phyloP scores from a whole-genome alignment of 75 land plant genomes.

The Pinus taeda region DNA sequence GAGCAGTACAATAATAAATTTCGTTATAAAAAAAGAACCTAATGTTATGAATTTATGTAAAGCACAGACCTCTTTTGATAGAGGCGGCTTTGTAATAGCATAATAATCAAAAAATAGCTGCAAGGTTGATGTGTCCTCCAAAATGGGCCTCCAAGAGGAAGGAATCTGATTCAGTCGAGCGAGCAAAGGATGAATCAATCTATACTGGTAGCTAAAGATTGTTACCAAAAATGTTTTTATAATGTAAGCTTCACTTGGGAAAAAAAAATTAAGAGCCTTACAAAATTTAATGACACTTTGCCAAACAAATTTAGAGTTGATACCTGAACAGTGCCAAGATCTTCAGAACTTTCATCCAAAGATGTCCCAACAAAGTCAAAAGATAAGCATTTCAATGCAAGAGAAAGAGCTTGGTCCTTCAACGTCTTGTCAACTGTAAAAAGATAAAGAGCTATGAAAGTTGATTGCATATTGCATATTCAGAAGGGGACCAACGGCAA shows the following conservation, averaged over 20 bases:
- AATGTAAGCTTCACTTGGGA: background rate
- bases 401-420: conserved; percentile 70
- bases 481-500: background rate
- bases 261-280: background rate
- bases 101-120: conserved; percentile 95
- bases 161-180: conserved; percentile 56
- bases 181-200: conserved; percentile 7
- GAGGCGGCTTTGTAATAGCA: conserved; percentile 63
- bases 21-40: background rate
- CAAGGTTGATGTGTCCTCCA: conserved; percentile 82
- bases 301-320: background rate
- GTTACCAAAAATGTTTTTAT: background rate
- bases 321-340: conserved; percentile 95
- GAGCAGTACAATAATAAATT: background rate
- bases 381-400: conserved; percentile 77
- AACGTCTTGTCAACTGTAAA: conserved; percentile 45
- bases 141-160: conserved; percentile 71
- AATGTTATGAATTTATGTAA: background rate
- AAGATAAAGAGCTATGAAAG: background rate
- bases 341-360: conserved; percentile 94
- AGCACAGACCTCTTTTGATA: conserved; percentile 80
- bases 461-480: background rate
- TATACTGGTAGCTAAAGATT: background rate
- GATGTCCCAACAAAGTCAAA: conserved; percentile 96
- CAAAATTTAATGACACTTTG: background rate